phyloP scores from a whole-genome alignment of 345 rosid genomes.

The Viola odorata region DNA sequence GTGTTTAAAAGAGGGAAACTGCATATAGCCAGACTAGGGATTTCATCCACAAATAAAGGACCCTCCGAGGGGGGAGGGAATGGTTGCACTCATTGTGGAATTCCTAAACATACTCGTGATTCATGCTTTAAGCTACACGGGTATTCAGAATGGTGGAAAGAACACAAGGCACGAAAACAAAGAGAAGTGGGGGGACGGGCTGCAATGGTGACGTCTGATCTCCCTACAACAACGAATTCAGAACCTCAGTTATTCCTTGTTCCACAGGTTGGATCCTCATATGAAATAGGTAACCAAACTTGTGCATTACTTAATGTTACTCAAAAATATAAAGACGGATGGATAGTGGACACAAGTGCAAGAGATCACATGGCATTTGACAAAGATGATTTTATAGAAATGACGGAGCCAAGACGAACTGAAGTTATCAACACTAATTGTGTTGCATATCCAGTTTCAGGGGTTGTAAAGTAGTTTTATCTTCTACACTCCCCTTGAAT shows the following conservation, averaged over 20 bases:
- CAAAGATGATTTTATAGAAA: not conserved
- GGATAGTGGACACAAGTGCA: not conserved
- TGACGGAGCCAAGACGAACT: not conserved
- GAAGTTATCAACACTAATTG: not conserved
- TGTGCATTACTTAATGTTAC: too few relatives aligned
- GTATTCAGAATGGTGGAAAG: not conserved
- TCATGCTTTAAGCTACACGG: not conserved
- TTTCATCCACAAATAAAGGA: not conserved
- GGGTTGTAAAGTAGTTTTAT: not conserved
- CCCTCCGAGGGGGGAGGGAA: not conserved
- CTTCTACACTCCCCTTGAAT: too few relatives aligned
- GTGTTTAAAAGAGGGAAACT: not conserved
- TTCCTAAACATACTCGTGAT: not conserved
- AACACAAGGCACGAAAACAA: not conserved
- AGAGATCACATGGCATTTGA: not conserved
- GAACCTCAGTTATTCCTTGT: not conserved
- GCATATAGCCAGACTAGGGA: not conserved
- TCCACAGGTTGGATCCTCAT: not conserved
- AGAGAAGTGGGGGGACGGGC: not conserved
- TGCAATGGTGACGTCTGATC: not conserved
- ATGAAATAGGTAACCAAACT: not conserved
- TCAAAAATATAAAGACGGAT: too few relatives aligned
- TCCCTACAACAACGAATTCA: not conserved
- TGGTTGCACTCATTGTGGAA: not conserved
- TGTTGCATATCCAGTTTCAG: not conserved